A percentile compares a stretch with the other conserved stretches of the same genome.
Evolutionary conservation across 2,329 filamentous ascomycete genomes (phyloP).

Genomic region (Ophiobolus disseminans): DNA sequence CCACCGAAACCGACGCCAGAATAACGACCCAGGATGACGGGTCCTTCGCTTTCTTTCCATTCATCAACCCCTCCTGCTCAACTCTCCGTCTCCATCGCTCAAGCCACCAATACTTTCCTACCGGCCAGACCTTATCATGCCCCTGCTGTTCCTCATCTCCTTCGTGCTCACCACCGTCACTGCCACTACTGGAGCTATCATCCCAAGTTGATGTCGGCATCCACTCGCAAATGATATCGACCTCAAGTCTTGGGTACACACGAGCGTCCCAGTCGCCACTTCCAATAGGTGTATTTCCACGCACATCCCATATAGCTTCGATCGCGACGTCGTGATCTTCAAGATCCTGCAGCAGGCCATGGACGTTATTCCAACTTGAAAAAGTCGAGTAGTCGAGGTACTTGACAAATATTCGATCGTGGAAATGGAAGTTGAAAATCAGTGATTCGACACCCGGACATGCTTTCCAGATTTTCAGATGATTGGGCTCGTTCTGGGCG

Average conservation of each 20-base stretch:
- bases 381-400: conserved; percentile 17
- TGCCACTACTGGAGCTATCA: background rate
- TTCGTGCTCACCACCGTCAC: background rate
- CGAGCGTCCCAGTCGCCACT: conserved; percentile 62
- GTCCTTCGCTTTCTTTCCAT: background rate
- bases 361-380: conserved; percentile 14
- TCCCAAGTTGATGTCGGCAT: background rate
- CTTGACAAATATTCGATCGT: conserved; percentile 8
- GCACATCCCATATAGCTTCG: conserved; percentile 72
- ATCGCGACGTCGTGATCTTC: conserved; percentile 87
- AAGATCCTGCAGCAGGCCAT: conserved; percentile 88
- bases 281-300: conserved; percentile 90
- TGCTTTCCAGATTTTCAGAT: too few species aligned
- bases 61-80: conserved; percentile 3
- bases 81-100: conserved; percentile 11
- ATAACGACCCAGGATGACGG: background rate
- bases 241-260: conserved; percentile 15
- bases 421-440: conserved; percentile 9
- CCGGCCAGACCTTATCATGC: background rate
- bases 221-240: conserved; percentile 16
- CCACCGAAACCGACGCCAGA: conserved; percentile 3
- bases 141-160: conserved; percentile 1
- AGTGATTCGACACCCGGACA: too few species aligned
- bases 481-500: too few species aligned
- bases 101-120: conserved; percentile 12